Evolutionary conservation across 441 rosid genomes (phyloP).

Genomic region (Syzygium syzygioides): DNA sequence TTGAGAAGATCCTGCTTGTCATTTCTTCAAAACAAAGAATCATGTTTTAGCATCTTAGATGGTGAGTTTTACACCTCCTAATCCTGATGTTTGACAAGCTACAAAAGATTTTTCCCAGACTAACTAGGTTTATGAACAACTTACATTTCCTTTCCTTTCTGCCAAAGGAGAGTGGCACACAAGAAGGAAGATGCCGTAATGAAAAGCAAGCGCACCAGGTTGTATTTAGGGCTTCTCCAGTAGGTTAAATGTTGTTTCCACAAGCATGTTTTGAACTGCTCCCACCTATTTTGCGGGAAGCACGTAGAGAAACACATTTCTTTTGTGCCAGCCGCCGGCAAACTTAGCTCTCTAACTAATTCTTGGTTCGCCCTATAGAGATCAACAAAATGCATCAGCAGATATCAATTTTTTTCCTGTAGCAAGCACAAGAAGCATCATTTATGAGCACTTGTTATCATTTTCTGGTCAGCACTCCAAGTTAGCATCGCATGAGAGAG

Average conservation of each 20-base stretch:
- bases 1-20: constrained; percentile 3
- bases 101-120: not conserved
- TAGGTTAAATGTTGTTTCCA: constrained; percentile 19
- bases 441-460: not conserved
- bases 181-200: constrained; percentile 10
- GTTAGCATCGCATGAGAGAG: not conserved
- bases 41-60: not conserved
- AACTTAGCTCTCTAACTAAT: constrained; percentile 8
- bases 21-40: not conserved
- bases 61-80: not conserved
- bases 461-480: not conserved
- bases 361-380: constrained; percentile 10
- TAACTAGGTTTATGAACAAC: not conserved
- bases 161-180: constrained; percentile 16
- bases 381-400: not conserved
- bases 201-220: constrained; percentile 10
- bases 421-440: not conserved
- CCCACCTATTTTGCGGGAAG: constrained; percentile 12
- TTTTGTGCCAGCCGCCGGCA: not conserved
- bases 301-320: constrained; percentile 1
- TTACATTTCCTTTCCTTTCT: constrained; percentile 19
- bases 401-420: not conserved
- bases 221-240: constrained; percentile 22
- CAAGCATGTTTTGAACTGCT: constrained; percentile 21
- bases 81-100: not conserved